Evolutionary conservation across 805 yeast genomes (phyloP), one percentile per base, ranked within the genome.

Genomic region (Pichia ethanolica): DNA sequence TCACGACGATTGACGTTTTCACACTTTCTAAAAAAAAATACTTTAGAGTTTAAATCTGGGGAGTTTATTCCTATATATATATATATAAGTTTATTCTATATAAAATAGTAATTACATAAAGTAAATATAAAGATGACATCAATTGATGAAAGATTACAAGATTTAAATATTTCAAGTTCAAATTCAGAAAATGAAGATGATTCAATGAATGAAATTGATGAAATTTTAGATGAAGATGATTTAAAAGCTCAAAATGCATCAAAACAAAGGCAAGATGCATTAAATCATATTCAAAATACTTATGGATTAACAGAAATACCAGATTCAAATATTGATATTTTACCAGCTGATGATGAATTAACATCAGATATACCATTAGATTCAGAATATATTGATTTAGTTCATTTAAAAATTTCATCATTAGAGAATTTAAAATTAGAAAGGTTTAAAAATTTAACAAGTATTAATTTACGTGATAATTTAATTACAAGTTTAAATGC

Each of bases 391-490:
- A 68, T 87, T 35, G 89, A 84, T 46, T 67, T 88, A 54, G 71
- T 84, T 20, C 95, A 88, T 61, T 67, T 84, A 61, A 86, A 85
- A 65, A 79, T 88, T 39, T 60, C 71, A 9, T 76, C 85, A 0
- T 59, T 89, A 59, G 83, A 79, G 48, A 87, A 75, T 52, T 69
- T 88, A 55, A 71, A 77, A 34, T 66, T 88, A 43, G 63, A 61
- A 12, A 70, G 87, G 49, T 87, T 89, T 62, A 61, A 40, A 1
- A 65, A 77, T 32, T 68, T 89, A 51, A 81, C 77, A 56, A 62
- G 72, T 5, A 69, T 91, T 25, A 84, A 89, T 53, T 71, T 93
- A 51, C 78, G 99, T 62, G 96, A 89, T 60, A 93, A 93, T 65
- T 70, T 89, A 55, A 71, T 93, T 38, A 82, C 85, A 32, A 77